Conservation (phyloP, 805 yeast genomes). For the Osmozyma mogii region DNA sequence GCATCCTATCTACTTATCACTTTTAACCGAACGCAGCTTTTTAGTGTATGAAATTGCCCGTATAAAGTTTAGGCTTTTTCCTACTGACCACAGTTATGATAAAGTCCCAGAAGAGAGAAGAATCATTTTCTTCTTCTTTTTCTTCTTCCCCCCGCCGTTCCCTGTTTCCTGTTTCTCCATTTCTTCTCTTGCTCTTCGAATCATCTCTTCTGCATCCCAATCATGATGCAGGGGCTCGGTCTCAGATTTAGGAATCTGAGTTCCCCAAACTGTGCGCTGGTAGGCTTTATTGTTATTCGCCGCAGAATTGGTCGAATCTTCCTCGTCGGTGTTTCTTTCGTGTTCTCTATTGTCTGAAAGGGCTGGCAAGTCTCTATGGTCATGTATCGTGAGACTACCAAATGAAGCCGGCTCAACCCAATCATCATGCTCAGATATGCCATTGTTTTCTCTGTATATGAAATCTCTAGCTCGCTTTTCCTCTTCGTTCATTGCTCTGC, state of each 20-base stretch:
- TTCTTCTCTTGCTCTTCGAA: constrained; percentile 44
- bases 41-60: background rate
- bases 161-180: constrained; percentile 23
- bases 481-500: constrained; percentile 47
- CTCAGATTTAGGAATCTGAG: constrained; percentile 41
- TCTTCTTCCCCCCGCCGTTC: constrained; percentile 19
- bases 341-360: constrained; percentile 12
- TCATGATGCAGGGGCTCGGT: constrained; percentile 27
- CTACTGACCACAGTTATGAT: constrained; percentile 1
- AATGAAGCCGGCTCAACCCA: constrained; percentile 14
- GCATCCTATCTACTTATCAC: background rate
- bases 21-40: background rate
- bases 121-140: constrained; percentile 41
- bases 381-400: constrained; percentile 31
- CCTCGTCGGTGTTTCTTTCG: constrained; percentile 2
- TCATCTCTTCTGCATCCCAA: constrained; percentile 44
- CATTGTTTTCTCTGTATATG: constrained; percentile 49
- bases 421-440: constrained; percentile 19
- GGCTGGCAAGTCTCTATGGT: constrained; percentile 29
- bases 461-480: constrained; percentile 54
- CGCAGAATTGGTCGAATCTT: constrained; percentile 4
- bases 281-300: constrained; percentile 9
- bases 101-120: constrained; percentile 18
- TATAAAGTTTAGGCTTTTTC: background rate
- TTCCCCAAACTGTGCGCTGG: constrained; percentile 72